Conservation (phyloP, 176 grass and related monocot genomes). For the Zoysia japonica region DNA sequence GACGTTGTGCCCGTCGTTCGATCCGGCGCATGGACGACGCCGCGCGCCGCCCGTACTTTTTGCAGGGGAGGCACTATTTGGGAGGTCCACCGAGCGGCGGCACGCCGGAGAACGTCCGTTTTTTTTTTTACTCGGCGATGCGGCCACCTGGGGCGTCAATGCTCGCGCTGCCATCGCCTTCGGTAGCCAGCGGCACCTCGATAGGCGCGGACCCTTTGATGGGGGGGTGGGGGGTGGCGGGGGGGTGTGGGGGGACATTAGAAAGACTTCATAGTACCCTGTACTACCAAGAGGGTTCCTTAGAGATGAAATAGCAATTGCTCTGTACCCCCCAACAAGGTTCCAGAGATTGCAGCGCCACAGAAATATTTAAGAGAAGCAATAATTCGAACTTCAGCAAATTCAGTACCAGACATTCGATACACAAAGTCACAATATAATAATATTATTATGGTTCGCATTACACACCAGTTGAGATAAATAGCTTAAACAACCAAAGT, state of each 20-base stretch:
- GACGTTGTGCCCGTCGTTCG: too few species aligned
- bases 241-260: too few species aligned
- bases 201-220: constrained; percentile 53
- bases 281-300: too few species aligned
- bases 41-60: too few species aligned
- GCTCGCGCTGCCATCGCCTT: constrained; percentile 57
- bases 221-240: too few species aligned
- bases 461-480: background rate
- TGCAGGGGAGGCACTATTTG: too few species aligned
- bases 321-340: too few species aligned
- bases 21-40: too few species aligned
- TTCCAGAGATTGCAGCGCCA: background rate
- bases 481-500: constrained; percentile 9
- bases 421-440: background rate
- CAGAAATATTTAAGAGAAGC: background rate
- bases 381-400: background rate
- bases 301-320: too few species aligned
- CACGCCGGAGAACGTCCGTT: too few species aligned
- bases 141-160: constrained; percentile 34
- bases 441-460: background rate
- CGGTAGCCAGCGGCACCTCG: background rate
- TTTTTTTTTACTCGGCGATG: constrained; percentile 32
- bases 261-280: too few species aligned
- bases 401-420: background rate
- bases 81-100: too few species aligned